Base-by-base conservation (phyloP, 2,329 filamentous ascomycete species). In the Aspergillus neoniger region DNA sequence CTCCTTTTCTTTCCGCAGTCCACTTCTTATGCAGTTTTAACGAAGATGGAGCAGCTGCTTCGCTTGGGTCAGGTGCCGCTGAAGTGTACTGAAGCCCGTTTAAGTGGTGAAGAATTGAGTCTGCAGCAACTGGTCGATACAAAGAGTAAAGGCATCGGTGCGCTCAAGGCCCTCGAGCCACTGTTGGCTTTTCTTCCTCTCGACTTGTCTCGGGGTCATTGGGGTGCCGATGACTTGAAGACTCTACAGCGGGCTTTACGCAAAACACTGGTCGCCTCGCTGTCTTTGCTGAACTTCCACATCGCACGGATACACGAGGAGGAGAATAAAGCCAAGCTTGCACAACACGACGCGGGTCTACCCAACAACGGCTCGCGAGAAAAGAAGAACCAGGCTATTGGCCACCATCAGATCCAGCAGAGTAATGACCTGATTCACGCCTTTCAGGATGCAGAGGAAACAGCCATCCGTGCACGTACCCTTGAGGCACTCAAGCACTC, bases 1-100 rank as follows among this genome's bases (percentile, higher is more conserved):
- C 54, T 84, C 1, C 58, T 84, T 3, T 72, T 84, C 48, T 83
- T 84, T 57, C 82, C 82, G 0, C 77, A 78, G 43, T 84, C 82
- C 0, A 81, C 82, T 0, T 82, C 81, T 0, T 77, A 78, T 23
- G 70, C 76, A 2, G 76, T 81, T 1, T 67, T 84, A 0, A 69
- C 65, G 30, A 70, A 63, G 28, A 71, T 71, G 61, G 71, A 71
- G 57, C 67, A 63, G 19, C 58, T 79, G 0, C 67, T 77, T 0
- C 62, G 63, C 17, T 57, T 71, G 3, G 58, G 71, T 0, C 72
- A 68, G 60, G 60, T 59, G 0, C 73, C 77, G 0, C 55, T 81
- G 5, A 70, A 73, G 2, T 61, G 68, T 2, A 79, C 76, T 0
- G 53, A 63, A 2, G 58, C 62, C 1, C 65, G 59, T 39, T 49